Percentiles rank a stretch among this genome's conserved stretches.
phyloP scores from a whole-genome alignment of 106 monocot genomes.

The Acanthochlamys bracteata region DNA sequence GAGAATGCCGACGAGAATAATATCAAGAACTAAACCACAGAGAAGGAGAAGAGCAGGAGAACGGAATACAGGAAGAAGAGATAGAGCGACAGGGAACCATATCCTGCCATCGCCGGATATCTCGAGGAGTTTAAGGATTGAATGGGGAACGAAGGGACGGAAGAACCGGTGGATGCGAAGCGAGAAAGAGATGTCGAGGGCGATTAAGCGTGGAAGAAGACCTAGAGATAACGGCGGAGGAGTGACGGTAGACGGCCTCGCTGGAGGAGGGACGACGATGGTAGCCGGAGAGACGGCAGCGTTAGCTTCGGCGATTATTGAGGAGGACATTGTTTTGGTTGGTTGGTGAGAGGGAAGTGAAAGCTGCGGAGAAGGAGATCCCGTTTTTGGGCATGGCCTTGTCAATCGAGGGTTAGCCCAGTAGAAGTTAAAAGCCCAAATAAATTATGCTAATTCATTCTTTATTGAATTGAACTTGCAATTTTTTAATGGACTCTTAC shows the following conservation, averaged over 20 bases:
- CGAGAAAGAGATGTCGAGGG: conserved; percentile 48
- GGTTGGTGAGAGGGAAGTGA: no score
- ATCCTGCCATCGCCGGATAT: conserved; percentile 89
- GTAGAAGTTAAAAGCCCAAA: no score
- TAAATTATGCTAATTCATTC: no score
- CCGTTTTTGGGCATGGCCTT: no score
- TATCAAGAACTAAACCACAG: conserved; percentile 57
- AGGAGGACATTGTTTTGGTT: no score
- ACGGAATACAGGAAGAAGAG: conserved; percentile 41
- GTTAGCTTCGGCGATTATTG: conserved; percentile 7
- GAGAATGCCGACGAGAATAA: conserved; percentile 65
- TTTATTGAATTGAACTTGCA: no score
- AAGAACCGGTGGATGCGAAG: conserved; percentile 40
- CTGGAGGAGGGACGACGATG: neutral
- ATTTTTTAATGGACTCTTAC: no score
- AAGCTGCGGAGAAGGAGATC: no score
- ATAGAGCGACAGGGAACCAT: conserved; percentile 68
- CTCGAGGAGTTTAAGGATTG: conserved; percentile 68
- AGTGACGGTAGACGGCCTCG: neutral
- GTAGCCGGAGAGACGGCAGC: conserved; percentile 11
- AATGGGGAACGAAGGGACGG: conserved; percentile 45
- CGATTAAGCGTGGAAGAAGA: conserved; percentile 22
- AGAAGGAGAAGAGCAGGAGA: conserved; percentile 19
- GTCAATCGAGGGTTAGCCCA: no score
- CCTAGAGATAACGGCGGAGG: neutral